Base-by-base conservation (phyloP, 352 stramenopile species). In the Globisporangium takayamanum region DNA sequence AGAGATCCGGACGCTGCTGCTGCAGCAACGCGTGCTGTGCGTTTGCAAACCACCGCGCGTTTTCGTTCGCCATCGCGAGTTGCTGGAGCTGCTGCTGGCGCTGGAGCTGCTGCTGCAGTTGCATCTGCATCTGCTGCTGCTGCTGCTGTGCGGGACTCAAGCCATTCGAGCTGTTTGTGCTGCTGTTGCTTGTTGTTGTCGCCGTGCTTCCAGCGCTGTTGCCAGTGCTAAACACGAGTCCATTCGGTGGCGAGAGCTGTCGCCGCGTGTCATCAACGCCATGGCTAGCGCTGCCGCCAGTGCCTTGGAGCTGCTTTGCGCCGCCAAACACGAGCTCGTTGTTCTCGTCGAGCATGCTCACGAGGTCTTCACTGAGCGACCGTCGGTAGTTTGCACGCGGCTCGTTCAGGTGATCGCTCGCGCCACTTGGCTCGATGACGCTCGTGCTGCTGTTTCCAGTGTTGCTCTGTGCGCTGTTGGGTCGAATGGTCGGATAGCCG, bases 301-400 rank as follows among this genome's bases (percentile, higher is more conserved):
- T 71, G 61, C 18, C 68, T 33, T 33, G 28, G 28, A 33, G 61
- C n/a, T 81, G 64, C 8, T 69, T 59, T 12, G 33, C 33, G 33
- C 33, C 33, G 36, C 53, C 55, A 50, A 72, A 62, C 60, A 63
- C 42, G n/a, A 69, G 61, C n/a, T 76, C 73, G 22, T 73, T 73
- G 20, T 59, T 65, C 3, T 87, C 78, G 58, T 88, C 75, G 33
- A 89, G 59, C 76, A 92, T 85, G 41, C 71, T 85, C 56, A 83
- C 80, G n/a, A 92, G 74, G 59, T 92, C 82, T 50, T 92, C 82
- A 49, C 82, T 92, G 11, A 90, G 66, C 30, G 78, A 88, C 3
- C 79, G 69, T 51, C 84, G 74, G 47, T 83, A 52, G 44, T 75
- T 66, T 6, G 62, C 55, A 18, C 78, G 73, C 25, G 71, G 71